Evolutionary conservation across 2,329 filamentous ascomycete species (phyloP).

Genomic region (Grosmannia serpens): DNA sequence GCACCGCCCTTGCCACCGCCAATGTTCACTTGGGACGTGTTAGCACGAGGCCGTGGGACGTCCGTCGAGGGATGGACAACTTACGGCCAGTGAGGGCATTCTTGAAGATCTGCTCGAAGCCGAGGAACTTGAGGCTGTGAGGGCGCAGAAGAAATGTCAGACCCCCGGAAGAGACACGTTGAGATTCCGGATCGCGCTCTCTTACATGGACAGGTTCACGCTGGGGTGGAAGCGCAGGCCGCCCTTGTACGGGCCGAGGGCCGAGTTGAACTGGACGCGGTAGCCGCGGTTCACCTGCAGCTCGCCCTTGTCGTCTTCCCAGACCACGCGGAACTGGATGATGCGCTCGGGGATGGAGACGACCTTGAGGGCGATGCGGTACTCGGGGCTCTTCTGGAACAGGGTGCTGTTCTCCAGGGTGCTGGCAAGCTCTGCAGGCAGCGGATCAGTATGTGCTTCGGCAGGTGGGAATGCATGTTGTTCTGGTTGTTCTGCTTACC

Average conservation of each 20-base stretch:
- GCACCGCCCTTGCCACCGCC: slow-evolving; percentile 95
- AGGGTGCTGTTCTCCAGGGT: slow-evolving; percentile 90
- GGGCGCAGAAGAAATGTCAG: slow-evolving; percentile 21
- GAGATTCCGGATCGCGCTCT: not conserved
- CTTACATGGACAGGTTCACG: slow-evolving; percentile 60
- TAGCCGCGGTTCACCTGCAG: slow-evolving; percentile 89
- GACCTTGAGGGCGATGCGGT: slow-evolving; percentile 79
- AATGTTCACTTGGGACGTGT: slow-evolving; percentile 60
- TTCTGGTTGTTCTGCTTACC: too few relatives aligned
- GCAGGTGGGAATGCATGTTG: too few relatives aligned
- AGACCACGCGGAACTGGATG: slow-evolving; percentile 94
- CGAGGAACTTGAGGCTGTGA: slow-evolving; percentile 76
- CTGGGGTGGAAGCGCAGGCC: slow-evolving; percentile 90
- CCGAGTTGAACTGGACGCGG: slow-evolving; percentile 97
- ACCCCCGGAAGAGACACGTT: not conserved
- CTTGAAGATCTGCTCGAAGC: slow-evolving; percentile 99
- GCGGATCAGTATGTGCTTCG: not conserved
- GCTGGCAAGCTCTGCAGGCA: slow-evolving; percentile 71
- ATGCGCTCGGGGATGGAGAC: slow-evolving; percentile 86
- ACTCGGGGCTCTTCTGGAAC: slow-evolving; percentile 90
- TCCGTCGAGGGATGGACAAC: slow-evolving; percentile 29
- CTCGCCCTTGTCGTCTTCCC: slow-evolving; percentile 87
- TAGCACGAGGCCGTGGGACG: not conserved
- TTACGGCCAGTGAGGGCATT: slow-evolving; percentile 91
- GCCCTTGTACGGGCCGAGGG: slow-evolving; percentile 95